phyloP scores from a whole-genome alignment of 2,329 filamentous ascomycete genomes.

The Chaetomium sp. region DNA sequence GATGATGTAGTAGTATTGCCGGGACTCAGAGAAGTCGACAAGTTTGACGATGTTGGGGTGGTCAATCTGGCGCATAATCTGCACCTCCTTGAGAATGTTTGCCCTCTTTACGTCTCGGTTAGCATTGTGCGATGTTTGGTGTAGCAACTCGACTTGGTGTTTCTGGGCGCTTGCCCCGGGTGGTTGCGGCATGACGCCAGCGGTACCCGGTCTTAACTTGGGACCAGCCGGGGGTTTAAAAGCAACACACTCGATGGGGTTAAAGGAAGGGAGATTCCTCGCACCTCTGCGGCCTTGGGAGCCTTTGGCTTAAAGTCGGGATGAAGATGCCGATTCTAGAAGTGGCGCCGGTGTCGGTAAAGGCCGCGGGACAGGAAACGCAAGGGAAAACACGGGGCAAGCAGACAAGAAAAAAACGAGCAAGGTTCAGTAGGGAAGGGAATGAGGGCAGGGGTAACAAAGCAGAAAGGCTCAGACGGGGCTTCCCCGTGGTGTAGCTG shows the following conservation, averaged over 20 bases:
- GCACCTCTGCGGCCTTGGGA: constrained; percentile 97
- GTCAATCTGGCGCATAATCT: constrained; percentile 95
- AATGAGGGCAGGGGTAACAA: constrained; percentile 19
- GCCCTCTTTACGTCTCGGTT: constrained; percentile 59
- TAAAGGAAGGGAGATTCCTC: constrained; percentile 41
- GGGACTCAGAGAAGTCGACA: constrained; percentile 86
- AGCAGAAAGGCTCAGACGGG: constrained; percentile 9
- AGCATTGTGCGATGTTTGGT: constrained; percentile 17
- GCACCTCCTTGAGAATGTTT: constrained; percentile 96
- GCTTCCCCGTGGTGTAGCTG: constrained; percentile 9
- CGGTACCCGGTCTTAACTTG: neutral
- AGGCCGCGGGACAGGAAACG: constrained; percentile 19
- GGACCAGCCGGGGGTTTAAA: constrained; percentile 15
- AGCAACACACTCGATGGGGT: constrained; percentile 25
- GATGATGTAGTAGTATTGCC: constrained; percentile 95
- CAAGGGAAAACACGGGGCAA: constrained; percentile 5
- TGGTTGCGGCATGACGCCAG: constrained; percentile 13
- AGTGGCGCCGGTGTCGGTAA: constrained; percentile 49
- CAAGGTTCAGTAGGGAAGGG: constrained; percentile 27
- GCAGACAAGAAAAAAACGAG: constrained; percentile 24
- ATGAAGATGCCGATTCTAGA: constrained; percentile 88
- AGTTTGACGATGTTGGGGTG: constrained; percentile 95
- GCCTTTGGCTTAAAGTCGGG: constrained; percentile 85
- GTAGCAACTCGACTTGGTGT: neutral
- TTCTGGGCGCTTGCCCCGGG: constrained; percentile 16